Evolutionary conservation across 345 rosid genomes (phyloP).

Genomic region (Leavenworthia alabamica): DNA sequence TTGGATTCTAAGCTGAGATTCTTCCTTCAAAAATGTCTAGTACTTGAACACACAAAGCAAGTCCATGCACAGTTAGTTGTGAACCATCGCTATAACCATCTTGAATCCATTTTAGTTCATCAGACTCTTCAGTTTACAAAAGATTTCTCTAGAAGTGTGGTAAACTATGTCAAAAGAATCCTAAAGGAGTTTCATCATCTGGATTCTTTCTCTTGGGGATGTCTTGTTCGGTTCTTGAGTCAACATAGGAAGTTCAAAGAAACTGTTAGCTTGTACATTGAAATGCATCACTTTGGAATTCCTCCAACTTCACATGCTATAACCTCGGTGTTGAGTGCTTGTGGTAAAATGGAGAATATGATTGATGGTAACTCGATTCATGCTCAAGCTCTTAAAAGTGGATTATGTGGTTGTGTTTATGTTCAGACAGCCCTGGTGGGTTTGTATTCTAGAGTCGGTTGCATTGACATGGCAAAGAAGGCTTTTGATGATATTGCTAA

Average conservation of each 20-base stretch:
- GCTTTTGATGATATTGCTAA: slow-evolving; percentile 44
- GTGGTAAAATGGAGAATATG: slow-evolving; percentile 38
- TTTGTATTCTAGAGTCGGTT: slow-evolving; percentile 50
- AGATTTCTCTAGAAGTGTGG: slow-evolving; percentile 36
- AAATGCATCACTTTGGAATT: slow-evolving; percentile 44
- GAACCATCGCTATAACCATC: slow-evolving; percentile 27
- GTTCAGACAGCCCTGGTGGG: slow-evolving; percentile 66
- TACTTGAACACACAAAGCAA: slow-evolving; percentile 40
- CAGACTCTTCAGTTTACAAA: slow-evolving; percentile 36
- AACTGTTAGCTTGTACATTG: slow-evolving; percentile 37
- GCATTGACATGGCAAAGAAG: slow-evolving; percentile 41
- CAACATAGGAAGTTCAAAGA: slow-evolving; percentile 51
- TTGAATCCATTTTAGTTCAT: slow-evolving; percentile 42
- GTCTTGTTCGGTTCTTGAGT: slow-evolving; percentile 47
- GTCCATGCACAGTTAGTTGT: slow-evolving; percentile 44
- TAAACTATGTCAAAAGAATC: slow-evolving; percentile 38
- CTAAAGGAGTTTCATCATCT: slow-evolving; percentile 25
- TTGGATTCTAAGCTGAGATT: slow-evolving; percentile 29
- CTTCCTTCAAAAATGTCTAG: slow-evolving; percentile 29
- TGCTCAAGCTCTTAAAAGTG: slow-evolving; percentile 45
- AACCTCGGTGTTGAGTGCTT: slow-evolving; percentile 56
- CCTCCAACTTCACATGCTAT: slow-evolving; percentile 49
- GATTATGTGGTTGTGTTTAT: slow-evolving; percentile 53
- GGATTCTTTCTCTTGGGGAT: slow-evolving; percentile 61
- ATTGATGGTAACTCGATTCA: slow-evolving; percentile 43